Evolutionary conservation across 225 moss, liverwort and hornwort genomes (phyloP).

Genomic region (Antitrichia curtipendula): DNA sequence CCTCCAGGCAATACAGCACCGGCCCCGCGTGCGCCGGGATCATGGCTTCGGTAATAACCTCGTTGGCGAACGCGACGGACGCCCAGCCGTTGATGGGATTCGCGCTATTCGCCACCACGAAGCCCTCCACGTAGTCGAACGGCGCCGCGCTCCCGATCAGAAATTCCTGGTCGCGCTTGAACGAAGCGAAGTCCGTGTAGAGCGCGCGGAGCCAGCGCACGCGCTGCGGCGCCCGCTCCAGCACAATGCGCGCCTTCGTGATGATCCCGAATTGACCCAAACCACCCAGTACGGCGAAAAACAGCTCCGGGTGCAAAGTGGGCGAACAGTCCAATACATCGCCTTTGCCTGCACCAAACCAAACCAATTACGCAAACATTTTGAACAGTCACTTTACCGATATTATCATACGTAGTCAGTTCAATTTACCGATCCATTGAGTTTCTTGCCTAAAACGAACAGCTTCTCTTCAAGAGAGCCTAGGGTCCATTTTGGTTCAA

Average conservation of each 20-base stretch:
- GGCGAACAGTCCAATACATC: slow-evolving; percentile 53
- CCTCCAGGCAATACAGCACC: slow-evolving; percentile 49
- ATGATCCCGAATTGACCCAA: slow-evolving; percentile 92
- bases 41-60: slow-evolving; percentile 17
- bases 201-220: slow-evolving; percentile 77
- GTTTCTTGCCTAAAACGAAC: too few species aligned
- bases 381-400: too few species aligned
- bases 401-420: too few species aligned
- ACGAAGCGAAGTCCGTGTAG: slow-evolving; percentile 70
- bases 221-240: slow-evolving; percentile 51
- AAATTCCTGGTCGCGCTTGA: slow-evolving; percentile 54
- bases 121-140: slow-evolving; percentile 80
- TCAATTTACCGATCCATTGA: too few species aligned
- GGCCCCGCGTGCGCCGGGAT: slow-evolving; percentile 33
- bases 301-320: slow-evolving; percentile 36
- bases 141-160: slow-evolving; percentile 28
- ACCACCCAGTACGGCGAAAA: slow-evolving; percentile 73
- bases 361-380: too few species aligned
- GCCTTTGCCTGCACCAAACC: slow-evolving; percentile 19
- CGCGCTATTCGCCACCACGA: slow-evolving; percentile 57
- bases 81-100: slow-evolving; percentile 45
- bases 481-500: too few species aligned
- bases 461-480: too few species aligned
- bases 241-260: slow-evolving; percentile 60
- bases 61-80: slow-evolving; percentile 54